Percentiles rank a stretch among this genome's conserved stretches.
Conservation (phyloP, 371 early-diverging fungal species). For the Mucor circinelloides region DNA sequence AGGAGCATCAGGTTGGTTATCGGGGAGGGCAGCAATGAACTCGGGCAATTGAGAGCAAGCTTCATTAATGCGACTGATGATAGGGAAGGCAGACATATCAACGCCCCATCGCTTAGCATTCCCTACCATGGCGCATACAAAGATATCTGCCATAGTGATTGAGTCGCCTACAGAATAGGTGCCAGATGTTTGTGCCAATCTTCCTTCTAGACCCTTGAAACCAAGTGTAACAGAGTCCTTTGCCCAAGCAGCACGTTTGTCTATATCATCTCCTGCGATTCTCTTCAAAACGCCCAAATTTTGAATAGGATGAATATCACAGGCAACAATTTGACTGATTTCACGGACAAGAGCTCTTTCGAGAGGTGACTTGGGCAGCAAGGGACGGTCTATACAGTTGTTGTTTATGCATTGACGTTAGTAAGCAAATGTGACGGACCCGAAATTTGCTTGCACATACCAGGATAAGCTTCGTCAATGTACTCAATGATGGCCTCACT, state of each 20-base stretch:
- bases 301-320: conserved; percentile 91
- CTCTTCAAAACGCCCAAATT: conserved; percentile 76
- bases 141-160: conserved; percentile 86
- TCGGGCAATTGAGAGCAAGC: conserved; percentile 60
- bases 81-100: conserved; percentile 75
- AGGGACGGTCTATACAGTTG: conserved; percentile 42
- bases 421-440: neutral
- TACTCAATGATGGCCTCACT: conserved; percentile 88
- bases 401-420: neutral
- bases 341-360: conserved; percentile 73
- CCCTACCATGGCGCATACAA: conserved; percentile 79
- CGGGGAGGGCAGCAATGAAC: conserved; percentile 73
- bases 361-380: conserved; percentile 75
- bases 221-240: conserved; percentile 62
- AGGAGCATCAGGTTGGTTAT: conserved; percentile 77
- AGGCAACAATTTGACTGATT: conserved; percentile 69
- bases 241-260: conserved; percentile 67
- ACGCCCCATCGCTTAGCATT: conserved; percentile 78
- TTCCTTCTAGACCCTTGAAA: conserved; percentile 71
- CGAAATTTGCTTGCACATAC: conserved; percentile 22
- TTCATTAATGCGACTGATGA: conserved; percentile 60
- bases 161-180: conserved; percentile 81
- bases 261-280: conserved; percentile 52
- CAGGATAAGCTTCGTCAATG: conserved; percentile 79
- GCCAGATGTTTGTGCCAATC: conserved; percentile 64